Percentiles rank a stretch among this genome's conserved stretches.
phyloP scores from a whole-genome alignment of 345 rosid species.

The Syzygium oleosum region DNA sequence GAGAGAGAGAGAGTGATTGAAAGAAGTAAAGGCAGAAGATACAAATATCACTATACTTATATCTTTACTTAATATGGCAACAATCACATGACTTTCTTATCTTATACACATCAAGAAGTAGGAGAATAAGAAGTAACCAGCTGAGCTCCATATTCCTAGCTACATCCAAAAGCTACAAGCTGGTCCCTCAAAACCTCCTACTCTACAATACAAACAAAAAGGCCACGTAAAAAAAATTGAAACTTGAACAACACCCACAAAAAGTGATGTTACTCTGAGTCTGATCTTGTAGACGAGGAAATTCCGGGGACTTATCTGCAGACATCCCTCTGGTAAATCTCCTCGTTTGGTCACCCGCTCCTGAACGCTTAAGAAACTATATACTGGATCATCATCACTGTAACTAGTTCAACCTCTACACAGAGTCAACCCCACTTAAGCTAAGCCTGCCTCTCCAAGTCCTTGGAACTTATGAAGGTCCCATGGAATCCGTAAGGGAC shows the following conservation, averaged over 20 bases:
- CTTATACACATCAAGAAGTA: background rate
- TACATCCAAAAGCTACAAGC: slow-evolving; percentile 45
- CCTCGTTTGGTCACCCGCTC: slow-evolving; percentile 1
- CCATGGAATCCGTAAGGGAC: slow-evolving; percentile 98
- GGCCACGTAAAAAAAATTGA: background rate
- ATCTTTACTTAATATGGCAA: background rate
- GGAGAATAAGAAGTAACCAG: slow-evolving; percentile 22
- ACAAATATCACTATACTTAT: background rate
- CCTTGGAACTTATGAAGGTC: slow-evolving; percentile 61
- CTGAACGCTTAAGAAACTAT: background rate
- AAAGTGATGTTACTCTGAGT: background rate
- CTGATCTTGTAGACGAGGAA: slow-evolving; percentile 3
- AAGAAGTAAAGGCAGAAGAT: background rate
- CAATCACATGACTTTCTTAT: background rate
- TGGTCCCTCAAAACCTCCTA: slow-evolving; percentile 10
- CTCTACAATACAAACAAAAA: background rate
- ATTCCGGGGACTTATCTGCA: slow-evolving; percentile 36
- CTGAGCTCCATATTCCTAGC: slow-evolving; percentile 38
- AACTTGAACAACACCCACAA: background rate
- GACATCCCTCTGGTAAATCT: slow-evolving; percentile 41
- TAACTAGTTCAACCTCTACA: background rate
- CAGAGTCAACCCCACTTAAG: background rate
- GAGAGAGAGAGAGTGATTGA: background rate
- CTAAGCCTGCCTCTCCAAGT: slow-evolving; percentile 60
- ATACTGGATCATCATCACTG: background rate